Evolutionary conservation across 805 yeast genomes (phyloP), one percentile per base, ranked within the genome.

Genomic region (Candida boidinii): DNA sequence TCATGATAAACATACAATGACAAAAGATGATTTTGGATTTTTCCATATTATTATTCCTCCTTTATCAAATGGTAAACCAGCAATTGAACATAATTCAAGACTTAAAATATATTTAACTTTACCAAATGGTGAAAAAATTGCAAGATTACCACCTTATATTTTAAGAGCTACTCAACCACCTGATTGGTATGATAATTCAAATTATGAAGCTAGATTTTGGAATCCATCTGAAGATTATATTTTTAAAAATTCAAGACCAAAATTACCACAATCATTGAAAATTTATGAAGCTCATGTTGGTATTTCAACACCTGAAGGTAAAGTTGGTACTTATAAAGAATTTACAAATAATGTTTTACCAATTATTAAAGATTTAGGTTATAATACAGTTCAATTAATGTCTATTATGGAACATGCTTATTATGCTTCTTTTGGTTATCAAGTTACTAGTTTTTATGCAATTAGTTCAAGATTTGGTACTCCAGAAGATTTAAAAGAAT

Each of bases 401-500:
- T 96, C 98, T 0, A 72, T 90, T 28, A 90, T 90, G 98, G 98
- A 90, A 58, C 98, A 90, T 55, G 97, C 98, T 2, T 90, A 90
- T 54, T 90, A 90, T 55, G 98, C 96, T 1, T 85, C 95, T 2
- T 90, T 90, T 54, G 98, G 98, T n/a, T 90, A 90, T 55, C 98
- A 90, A 57, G 78, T 90, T 18, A 88, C 97, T 16, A 83, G 80
- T 38, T 92, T 90, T 54, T 90, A 83, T 54, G 96, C 97, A 2
- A 68, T 73, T 17, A 78, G 92, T 33, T 88, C 96, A 7, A 70
- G 98, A 41, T 92, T 68, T 48, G 98, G 98, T 19, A 76, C 96
- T 0, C 97, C 98, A 2, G 97, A 92, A 46, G 96, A 92, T 31
- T 67, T 90, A 49, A 88, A 84, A 57, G 87, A 83, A 54, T 73